Evolutionary conservation across 331 rosid species (phyloP), one percentile per base, ranked within the genome.

Genomic region (Quercus phellos): DNA sequence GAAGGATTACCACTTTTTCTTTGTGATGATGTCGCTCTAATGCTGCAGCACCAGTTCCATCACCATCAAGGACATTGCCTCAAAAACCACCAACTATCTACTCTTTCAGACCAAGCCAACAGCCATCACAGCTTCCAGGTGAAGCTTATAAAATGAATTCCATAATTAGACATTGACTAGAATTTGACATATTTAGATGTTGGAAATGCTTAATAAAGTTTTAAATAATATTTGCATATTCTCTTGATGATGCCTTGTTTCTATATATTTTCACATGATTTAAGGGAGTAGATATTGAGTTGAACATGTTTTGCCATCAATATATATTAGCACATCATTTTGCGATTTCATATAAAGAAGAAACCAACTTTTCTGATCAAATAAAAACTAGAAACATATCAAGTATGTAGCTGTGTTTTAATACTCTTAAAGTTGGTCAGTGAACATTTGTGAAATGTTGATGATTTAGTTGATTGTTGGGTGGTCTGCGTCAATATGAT

Each of bases 401-500:
- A 63, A 63, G 24, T 30, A 63, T 29, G 29, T 63, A 30, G 70
- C 70, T 29, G 18, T 63, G 19, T 63, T 27, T 61, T 10, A 5
- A 17, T 27, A 27, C 19, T 61, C 63, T 56, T 10, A 10, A 24
- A 59, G 30, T 22, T 59, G 66, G 66, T 24, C 7, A 59, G 66
- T 24, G 66, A 18, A 59, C 66, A 59, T 59, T 29, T 59, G 26
- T 22, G 32, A 22, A 18, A 24, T 14, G 46, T 42, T 43, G 60
- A 68, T 46, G 29, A 68, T 51, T 12, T 22, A 56, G 72, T 42
- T 69, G 64, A 73, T 64, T 68, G 17, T 74, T 74, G 72, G 60
- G 35, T 61, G 53, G 29, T 73, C 61, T 78, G 26, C 80, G 72
- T 53, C 35, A 59, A 51, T 76, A 27, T 60, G 66, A 61, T 55